These are phyloP conservation scores for Stropharia rugosoannulata DNA, from an alignment of 768 basidiomycete species.

Conservation along the genomic window DNA sequence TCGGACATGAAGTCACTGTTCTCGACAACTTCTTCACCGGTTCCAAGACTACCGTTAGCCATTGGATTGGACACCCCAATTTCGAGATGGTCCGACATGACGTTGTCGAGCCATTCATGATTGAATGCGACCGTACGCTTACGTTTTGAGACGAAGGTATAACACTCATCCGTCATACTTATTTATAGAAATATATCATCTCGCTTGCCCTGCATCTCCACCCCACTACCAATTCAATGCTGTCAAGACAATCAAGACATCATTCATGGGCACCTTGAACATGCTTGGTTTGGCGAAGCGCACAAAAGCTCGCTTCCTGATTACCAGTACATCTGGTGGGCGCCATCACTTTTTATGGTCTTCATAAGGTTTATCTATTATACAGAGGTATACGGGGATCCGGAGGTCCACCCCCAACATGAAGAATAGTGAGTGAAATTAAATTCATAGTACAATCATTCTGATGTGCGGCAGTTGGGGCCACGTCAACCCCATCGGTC, in stretches of 20 bases:
- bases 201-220: slow-evolving; percentile 96
- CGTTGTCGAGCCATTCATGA: slow-evolving; percentile 96
- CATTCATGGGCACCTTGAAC: slow-evolving; percentile 97
- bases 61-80: slow-evolving; percentile 98
- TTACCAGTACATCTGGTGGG: slow-evolving; percentile 90
- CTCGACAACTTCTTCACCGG: slow-evolving; percentile 99
- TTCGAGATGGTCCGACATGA: slow-evolving; percentile 98
- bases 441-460: slow-evolving; percentile 8
- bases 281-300: slow-evolving; percentile 99
- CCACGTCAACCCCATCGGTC: slow-evolving; percentile 97
- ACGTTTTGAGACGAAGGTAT: slow-evolving; percentile 4
- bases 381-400: slow-evolving; percentile 96
- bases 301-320: slow-evolving; percentile 95
- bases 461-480: slow-evolving; percentile 69
- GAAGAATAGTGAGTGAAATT: slow-evolving; percentile 81
- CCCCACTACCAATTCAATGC: slow-evolving; percentile 98
- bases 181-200: slow-evolving; percentile 88
- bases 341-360: slow-evolving; percentile 7
- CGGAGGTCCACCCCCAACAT: slow-evolving; percentile 94
- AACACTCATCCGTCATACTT: slow-evolving; percentile 9
- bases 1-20: slow-evolving; percentile 97
- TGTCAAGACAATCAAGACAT: slow-evolving; percentile 97
- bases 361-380: slow-evolving; percentile 9
- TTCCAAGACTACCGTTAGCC: slow-evolving; percentile 92
- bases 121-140: slow-evolving; percentile 92